Base-by-base conservation (phyloP, 805 yeast genomes). In the Citeromyces matritensis region DNA sequence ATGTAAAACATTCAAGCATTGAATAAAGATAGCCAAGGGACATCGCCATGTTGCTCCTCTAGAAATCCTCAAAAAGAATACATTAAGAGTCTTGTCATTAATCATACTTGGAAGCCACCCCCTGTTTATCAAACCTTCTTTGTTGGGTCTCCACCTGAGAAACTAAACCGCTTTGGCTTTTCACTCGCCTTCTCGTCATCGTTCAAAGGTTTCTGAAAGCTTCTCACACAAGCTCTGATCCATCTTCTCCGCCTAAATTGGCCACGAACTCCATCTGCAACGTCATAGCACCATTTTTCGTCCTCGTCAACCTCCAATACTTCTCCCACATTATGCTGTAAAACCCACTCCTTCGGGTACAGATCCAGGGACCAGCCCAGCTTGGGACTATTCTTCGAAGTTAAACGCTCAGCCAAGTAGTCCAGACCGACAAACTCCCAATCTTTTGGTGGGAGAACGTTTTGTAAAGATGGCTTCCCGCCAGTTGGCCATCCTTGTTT, bases 241-340 rank as follows among this genome's bases (percentile, higher is more conserved):
- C 86, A 78, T 48, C 84, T 60, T 43, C 88, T 59, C 44, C 88
- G 59, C 40, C 86, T 58, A 43, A 58, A 65, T 27, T 52, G 46
- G 38, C 75, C 58, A 39, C 69, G 36, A 34, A 52, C 24, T 39
- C 52, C 21, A 35, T 10, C 29, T 33, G 14, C 14, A 17, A 13
- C 9, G 28, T 21, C 94, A 48, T 83, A 83, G 12, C 81, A 88
- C 94, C 94, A 83, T 49, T 83, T 83, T 26, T 78, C 80, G 34
- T 73, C 85, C 19, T 67, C 57, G 51, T 83, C 93, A 13, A 80
- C 59, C 13, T 59, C 62, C 10, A 77, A 71, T 29, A 69, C 51
- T 35, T 68, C 76, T 19, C 42, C 36, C 9, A 77, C 52, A 31
- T 66, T 54, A 33, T 69, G 63, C 2, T 51, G 45, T 29, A 51